Evolutionary conservation across 371 early-diverging fungal genomes (phyloP).

Genomic region (Circinella umbellata): DNA sequence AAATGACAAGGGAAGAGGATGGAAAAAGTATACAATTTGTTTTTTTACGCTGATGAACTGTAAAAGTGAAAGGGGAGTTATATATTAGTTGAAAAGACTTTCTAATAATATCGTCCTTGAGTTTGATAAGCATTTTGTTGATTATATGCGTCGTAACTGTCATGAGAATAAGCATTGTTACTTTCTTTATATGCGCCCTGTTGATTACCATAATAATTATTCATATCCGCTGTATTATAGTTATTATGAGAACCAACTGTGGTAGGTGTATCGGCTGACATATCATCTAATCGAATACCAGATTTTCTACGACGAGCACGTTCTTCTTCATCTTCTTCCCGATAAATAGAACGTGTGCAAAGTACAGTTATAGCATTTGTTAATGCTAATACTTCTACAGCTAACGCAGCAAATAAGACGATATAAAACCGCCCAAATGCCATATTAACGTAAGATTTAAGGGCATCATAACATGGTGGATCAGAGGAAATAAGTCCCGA

Average conservation of each 20-base stretch:
- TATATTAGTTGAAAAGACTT: background rate
- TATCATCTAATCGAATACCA: constrained; percentile 51
- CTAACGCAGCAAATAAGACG: constrained; percentile 45
- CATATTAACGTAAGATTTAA: constrained; percentile 27
- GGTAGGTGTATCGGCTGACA: constrained; percentile 45
- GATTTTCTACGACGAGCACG: constrained; percentile 53
- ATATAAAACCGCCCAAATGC: constrained; percentile 43
- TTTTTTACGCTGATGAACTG: too few species aligned
- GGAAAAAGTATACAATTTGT: background rate
- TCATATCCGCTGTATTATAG: constrained; percentile 7
- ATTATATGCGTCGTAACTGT: constrained; percentile 22
- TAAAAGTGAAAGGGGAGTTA: background rate
- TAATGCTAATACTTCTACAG: constrained; percentile 45
- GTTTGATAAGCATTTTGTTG: constrained; percentile 18
- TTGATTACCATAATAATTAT: constrained; percentile 11
- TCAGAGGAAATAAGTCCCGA: constrained; percentile 16
- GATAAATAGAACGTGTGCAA: constrained; percentile 33
- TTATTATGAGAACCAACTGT: constrained; percentile 32
- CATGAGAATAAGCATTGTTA: constrained; percentile 9
- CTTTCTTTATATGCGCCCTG: constrained; percentile 6
- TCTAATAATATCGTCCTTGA: constrained; percentile 18
- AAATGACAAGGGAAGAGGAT: background rate
- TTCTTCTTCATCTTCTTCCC: constrained; percentile 44
- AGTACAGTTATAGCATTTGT: constrained; percentile 49
- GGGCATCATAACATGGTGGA: constrained; percentile 35